These are phyloP conservation scores for Arabidopsis arenosa DNA, from an alignment of 345 rosid genomes.

Conservation along the genomic window DNA sequence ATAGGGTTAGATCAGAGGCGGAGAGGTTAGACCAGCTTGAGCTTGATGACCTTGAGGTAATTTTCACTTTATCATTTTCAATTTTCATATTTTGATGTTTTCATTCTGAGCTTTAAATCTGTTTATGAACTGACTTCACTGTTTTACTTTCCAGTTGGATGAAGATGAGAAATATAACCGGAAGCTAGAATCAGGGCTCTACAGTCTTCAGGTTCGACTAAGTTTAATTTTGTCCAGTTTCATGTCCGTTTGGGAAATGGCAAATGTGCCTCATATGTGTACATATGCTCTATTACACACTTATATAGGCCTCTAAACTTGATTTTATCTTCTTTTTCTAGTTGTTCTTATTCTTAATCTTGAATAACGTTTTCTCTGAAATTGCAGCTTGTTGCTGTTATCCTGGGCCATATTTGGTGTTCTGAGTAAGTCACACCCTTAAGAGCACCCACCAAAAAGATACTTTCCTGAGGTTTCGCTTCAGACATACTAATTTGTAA, in stretches of 20 bases:
- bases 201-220: slow-evolving; percentile 86
- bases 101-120: slow-evolving; percentile 10
- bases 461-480: neutral
- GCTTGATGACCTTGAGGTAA: slow-evolving; percentile 90
- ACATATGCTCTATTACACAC: slow-evolving; percentile 19
- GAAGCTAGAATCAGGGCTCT: slow-evolving; percentile 89
- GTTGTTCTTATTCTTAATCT: neutral
- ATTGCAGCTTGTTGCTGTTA: slow-evolving; percentile 81
- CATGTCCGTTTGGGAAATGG: slow-evolving; percentile 11
- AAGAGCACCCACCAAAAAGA: neutral
- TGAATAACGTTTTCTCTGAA: slow-evolving; percentile 28
- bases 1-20: slow-evolving; percentile 79
- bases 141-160: slow-evolving; percentile 64
- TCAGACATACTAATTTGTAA: slow-evolving; percentile 21
- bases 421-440: slow-evolving; percentile 72
- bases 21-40: slow-evolving; percentile 72
- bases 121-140: slow-evolving; percentile 19
- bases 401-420: slow-evolving; percentile 95
- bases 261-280: neutral
- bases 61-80: slow-evolving; percentile 13
- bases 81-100: neutral
- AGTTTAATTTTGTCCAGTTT: slow-evolving; percentile 5
- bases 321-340: neutral
- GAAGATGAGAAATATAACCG: slow-evolving; percentile 88
- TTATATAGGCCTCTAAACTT: neutral